Evolutionary conservation across 768 basidiomycete species (phyloP).

Genomic region (Termitomyces sp.): DNA sequence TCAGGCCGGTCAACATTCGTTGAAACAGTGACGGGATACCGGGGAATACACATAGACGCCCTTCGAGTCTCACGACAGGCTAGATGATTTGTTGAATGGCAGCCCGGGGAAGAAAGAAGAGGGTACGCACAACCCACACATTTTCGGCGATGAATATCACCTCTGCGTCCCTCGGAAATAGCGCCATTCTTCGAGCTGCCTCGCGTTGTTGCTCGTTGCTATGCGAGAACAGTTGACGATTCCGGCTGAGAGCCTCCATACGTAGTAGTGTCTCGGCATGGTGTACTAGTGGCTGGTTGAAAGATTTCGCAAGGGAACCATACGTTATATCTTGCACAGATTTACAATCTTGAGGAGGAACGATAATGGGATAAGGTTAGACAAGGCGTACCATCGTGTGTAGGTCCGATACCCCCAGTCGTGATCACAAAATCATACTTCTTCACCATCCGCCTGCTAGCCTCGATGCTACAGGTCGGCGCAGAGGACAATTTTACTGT

Average conservation of each 20-base stretch:
- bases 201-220: slow-evolving; percentile 74
- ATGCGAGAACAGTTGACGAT: slow-evolving; percentile 52
- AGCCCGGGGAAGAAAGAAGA: slow-evolving; percentile 1
- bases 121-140: slow-evolving; percentile 75
- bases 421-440: slow-evolving; percentile 91
- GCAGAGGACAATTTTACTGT: not conserved
- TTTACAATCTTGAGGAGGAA: not conserved
- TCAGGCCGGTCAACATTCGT: slow-evolving; percentile 72
- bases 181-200: slow-evolving; percentile 85
- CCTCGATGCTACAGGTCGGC: slow-evolving; percentile 61
- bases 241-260: slow-evolving; percentile 61
- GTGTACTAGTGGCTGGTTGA: slow-evolving; percentile 66
- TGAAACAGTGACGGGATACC: slow-evolving; percentile 87
- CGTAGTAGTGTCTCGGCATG: slow-evolving; percentile 76
- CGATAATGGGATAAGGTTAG: not conserved
- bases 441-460: slow-evolving; percentile 75
- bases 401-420: slow-evolving; percentile 89
- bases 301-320: slow-evolving; percentile 81
- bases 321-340: slow-evolving; percentile 77
- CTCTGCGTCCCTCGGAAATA: slow-evolving; percentile 81
- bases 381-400: slow-evolving; percentile 69
- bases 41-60: slow-evolving; percentile 89
- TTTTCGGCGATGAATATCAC: slow-evolving; percentile 76
- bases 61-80: slow-evolving; percentile 85
- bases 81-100: slow-evolving; percentile 24